Conservation (phyloP, 345 rosid genomes). For the Iberis pinnata region DNA sequence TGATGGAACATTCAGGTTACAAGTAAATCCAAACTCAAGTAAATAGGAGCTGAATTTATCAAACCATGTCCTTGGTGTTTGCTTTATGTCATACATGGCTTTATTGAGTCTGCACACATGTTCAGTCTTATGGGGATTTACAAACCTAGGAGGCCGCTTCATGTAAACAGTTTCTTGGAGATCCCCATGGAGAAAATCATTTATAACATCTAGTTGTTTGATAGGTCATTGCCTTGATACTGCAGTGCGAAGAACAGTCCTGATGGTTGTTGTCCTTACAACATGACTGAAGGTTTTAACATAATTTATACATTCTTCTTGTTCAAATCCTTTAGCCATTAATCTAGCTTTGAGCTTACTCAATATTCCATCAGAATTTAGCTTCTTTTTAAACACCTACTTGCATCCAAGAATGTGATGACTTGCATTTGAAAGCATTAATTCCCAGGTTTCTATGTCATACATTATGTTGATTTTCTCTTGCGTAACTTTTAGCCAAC, state of each 20-base stretch:
- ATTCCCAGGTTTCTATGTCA: background rate
- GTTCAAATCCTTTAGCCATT: background rate
- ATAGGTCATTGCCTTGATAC: too few species aligned
- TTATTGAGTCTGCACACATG: background rate
- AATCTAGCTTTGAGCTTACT: background rate
- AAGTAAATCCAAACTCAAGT: background rate
- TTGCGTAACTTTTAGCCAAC: too few species aligned
- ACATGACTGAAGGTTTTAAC: background rate
- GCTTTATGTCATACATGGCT: background rate
- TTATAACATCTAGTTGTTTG: too few species aligned
- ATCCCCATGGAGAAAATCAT: too few species aligned
- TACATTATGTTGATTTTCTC: too few species aligned
- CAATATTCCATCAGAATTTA: background rate
- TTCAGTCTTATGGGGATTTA: background rate
- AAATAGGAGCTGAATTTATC: background rate
- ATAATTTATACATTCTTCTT: background rate
- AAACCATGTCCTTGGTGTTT: background rate
- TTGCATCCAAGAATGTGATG: background rate
- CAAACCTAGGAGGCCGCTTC: background rate
- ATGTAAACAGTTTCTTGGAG: background rate
- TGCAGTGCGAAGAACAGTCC: too few species aligned
- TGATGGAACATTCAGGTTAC: background rate
- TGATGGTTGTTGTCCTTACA: background rate
- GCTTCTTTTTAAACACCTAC: background rate
- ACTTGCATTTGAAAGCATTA: background rate